Conservation (phyloP, 2,329 filamentous ascomycete genomes). For the Fusarium napiforme region DNA sequence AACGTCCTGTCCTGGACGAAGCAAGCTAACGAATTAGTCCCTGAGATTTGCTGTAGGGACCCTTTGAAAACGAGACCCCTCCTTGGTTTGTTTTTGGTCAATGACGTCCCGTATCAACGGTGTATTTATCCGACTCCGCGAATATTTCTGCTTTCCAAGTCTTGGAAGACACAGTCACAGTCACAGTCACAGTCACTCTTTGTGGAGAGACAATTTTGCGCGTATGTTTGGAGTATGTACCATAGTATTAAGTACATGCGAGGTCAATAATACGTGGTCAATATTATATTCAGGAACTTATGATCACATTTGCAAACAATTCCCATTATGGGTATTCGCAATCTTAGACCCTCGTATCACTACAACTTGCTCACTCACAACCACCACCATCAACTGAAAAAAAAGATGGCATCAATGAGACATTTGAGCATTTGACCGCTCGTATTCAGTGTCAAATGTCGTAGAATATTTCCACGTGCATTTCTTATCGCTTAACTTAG, state of each 20-base stretch:
- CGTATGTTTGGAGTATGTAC: not conserved
- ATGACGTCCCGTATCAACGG: conserved; percentile 30
- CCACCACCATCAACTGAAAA: not conserved
- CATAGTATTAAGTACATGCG: not conserved
- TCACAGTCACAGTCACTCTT: not conserved
- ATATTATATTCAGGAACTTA: conserved; percentile 1
- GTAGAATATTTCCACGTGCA: conserved; percentile 24
- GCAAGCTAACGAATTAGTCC: conserved; percentile 7
- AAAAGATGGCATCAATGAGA: not conserved
- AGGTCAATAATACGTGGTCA: not conserved
- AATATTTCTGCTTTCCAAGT: conserved; percentile 1
- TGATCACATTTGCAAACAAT: conserved; percentile 15
- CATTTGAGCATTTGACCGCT: not conserved
- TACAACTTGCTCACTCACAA: not conserved
- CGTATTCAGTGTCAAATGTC: conserved; percentile 2
- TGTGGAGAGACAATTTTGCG: conserved; percentile 15
- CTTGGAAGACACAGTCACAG: not conserved
- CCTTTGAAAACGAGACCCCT: conserved; percentile 17
- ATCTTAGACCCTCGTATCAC: conserved; percentile 14
- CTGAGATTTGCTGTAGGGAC: conserved; percentile 16
- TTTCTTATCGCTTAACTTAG: conserved; percentile 5
- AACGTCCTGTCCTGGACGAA: not conserved
- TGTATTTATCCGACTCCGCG: conserved; percentile 26
- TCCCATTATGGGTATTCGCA: conserved; percentile 8
- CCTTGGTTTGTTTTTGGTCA: not conserved